Base-by-base conservation (phyloP, 208 protist species). In the Perkinsela sp. region DNA sequence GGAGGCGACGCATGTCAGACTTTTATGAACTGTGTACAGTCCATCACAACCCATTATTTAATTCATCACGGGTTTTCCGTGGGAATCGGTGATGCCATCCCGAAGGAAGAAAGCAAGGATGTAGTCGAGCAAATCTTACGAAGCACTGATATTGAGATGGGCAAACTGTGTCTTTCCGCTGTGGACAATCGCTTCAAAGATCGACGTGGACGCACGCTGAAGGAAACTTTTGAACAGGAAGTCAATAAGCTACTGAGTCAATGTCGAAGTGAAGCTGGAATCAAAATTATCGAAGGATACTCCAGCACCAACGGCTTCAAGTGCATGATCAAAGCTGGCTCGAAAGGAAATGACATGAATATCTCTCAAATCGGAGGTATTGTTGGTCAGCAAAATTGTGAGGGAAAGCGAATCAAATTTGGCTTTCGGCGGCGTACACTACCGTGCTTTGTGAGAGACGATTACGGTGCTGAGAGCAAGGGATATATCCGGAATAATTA, bases 371-470 rank as follows among this genome's bases (percentile, higher is more conserved):
- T 98, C 74, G 92, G 96, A 66, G 96, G 95, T 0, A 97, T 95
- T 78, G 96, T 99, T 16, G 97, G 97, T 13, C 97, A 99, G 82
- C 97, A 99, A 75, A 99, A 98, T 81, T 94, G 99, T 31, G 95
- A 97, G 68, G 97, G 96, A 65, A 90, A 95, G 76, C 92, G 96
- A 68, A 98, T 99, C 72, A 90, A 93, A 1, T 98, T 92, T 77
- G 90, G 93, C 67, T 99, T 98, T 72, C 85, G 83, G 40, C 79
- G 90, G 29, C 82, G 95, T 68, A 95, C 94, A 1, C 82, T 99
- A 16, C 97, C 97, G 1, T 96, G 99, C 74, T 99, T 98, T 75
- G 82, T 85, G 67, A 87, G 98, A 68, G 93, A 98, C 75, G 96
- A 99, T 73, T 94, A 95, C 72, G 94, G 95, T 28, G 88, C 95